Evolutionary conservation across 2,329 filamentous ascomycete species (phyloP).

Genomic region (Boeremia exigua): DNA sequence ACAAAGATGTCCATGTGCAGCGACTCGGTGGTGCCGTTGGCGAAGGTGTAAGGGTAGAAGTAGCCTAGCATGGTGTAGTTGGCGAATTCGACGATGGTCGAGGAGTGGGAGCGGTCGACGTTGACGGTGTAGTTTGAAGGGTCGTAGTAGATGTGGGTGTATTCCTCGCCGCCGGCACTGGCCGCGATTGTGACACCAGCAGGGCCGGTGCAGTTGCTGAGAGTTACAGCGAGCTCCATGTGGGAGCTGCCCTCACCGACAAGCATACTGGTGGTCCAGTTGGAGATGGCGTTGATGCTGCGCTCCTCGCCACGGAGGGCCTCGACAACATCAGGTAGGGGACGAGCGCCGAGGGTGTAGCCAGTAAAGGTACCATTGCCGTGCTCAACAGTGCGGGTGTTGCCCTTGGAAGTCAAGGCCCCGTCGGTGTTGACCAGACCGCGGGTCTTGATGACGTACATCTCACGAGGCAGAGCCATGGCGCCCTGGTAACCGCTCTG

Average conservation of each 20-base stretch:
- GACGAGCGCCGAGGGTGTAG: constrained; percentile 53
- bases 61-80: constrained; percentile 55
- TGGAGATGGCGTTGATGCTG: constrained; percentile 25
- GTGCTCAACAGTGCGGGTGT: constrained; percentile 43
- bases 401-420: constrained; percentile 43
- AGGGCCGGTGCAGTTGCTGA: constrained; percentile 48
- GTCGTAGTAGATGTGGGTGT: constrained; percentile 54
- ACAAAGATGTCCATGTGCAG: constrained; percentile 55
- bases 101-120: constrained; percentile 53
- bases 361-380: constrained; percentile 51
- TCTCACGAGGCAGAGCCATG: constrained; percentile 53
- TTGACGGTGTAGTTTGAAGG: constrained; percentile 55
- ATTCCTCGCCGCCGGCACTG: constrained; percentile 52
- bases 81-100: constrained; percentile 50
- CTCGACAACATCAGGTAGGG: constrained; percentile 53
- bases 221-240: constrained; percentile 51
- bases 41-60: constrained; percentile 54
- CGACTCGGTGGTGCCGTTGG: constrained; percentile 45
- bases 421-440: constrained; percentile 47
- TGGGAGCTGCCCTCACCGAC: constrained; percentile 42
- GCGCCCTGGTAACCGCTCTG: constrained; percentile 56
- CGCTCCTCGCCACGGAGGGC: constrained; percentile 43
- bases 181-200: constrained; percentile 53
- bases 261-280: constrained; percentile 31
- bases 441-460: constrained; percentile 54